Percentiles rank a stretch among this genome's conserved stretches.
Evolutionary conservation across 768 basidiomycete genomes (phyloP).

Genomic region (Boletus vinaceobasis): DNA sequence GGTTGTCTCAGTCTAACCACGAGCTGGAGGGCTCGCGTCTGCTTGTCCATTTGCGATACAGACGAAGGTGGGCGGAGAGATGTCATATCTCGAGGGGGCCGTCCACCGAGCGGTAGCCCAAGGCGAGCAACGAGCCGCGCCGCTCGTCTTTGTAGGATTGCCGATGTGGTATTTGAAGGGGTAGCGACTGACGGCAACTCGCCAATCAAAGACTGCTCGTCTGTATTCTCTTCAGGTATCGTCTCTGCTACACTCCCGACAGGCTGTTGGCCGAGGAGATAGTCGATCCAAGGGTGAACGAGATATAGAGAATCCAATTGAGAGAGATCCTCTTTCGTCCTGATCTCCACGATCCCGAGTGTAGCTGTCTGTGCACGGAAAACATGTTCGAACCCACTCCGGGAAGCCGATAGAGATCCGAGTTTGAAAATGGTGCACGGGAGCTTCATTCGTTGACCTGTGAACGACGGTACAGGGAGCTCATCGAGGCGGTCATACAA

Average conservation of each 20-base stretch:
- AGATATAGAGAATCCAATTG: not conserved
- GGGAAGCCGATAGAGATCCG: not conserved
- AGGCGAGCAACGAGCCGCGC: not conserved
- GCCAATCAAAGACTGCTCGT: not conserved
- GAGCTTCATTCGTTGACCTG: not conserved
- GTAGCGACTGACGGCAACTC: not conserved
- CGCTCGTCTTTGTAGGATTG: not conserved
- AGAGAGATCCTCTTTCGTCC: too few species aligned
- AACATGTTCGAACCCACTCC: too few species aligned
- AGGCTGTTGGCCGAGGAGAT: not conserved
- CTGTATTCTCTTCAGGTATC: not conserved
- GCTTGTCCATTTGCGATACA: not conserved
- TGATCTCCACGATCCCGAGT: too few species aligned
- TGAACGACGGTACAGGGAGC: not conserved
- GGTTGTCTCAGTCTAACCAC: too few species aligned
- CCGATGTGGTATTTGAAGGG: not conserved
- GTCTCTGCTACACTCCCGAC: not conserved
- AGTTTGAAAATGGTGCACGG: not conserved
- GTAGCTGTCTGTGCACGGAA: too few species aligned
- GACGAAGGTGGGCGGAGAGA: not conserved
- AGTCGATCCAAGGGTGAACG: constrained; percentile 9
- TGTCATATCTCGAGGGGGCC: not conserved
- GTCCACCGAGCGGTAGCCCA: not conserved
- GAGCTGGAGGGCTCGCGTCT: not conserved
- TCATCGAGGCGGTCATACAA: too few species aligned